Evolutionary conservation across 2,329 filamentous ascomycete genomes (phyloP).

Genomic region (Blumeriella jaapii): DNA sequence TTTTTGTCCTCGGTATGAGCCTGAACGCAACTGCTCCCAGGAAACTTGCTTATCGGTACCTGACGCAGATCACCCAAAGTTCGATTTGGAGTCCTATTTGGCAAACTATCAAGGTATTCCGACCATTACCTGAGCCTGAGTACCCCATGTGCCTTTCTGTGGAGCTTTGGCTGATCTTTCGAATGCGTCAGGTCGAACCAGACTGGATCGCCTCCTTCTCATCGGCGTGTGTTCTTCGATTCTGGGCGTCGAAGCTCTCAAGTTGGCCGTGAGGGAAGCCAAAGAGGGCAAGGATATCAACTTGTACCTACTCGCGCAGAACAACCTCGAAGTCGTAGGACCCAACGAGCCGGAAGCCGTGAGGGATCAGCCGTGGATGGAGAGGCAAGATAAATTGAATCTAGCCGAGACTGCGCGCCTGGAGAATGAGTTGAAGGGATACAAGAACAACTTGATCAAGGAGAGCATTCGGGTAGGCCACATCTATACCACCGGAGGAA

Average conservation of each 20-base stretch:
- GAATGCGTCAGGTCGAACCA: slow-evolving; percentile 56
- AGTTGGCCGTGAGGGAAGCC: slow-evolving; percentile 63
- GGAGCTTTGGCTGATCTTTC: slow-evolving; percentile 4
- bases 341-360: slow-evolving; percentile 57
- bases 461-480: slow-evolving; percentile 76
- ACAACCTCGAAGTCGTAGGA: slow-evolving; percentile 49
- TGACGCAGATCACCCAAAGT: slow-evolving; percentile 57
- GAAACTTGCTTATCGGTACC: no score
- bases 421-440: slow-evolving; percentile 75
- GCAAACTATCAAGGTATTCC: slow-evolving; percentile 82
- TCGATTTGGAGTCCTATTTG: slow-evolving; percentile 86
- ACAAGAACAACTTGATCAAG: slow-evolving; percentile 95
- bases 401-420: slow-evolving; percentile 61
- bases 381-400: slow-evolving; percentile 53
- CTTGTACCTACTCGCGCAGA: slow-evolving; percentile 58
- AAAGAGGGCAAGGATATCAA: slow-evolving; percentile 63
- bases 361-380: slow-evolving; percentile 65
- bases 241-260: slow-evolving; percentile 70
- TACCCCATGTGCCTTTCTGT: no score
- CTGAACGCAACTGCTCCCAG: background rate
- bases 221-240: slow-evolving; percentile 71
- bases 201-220: slow-evolving; percentile 67
- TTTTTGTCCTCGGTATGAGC: slow-evolving; percentile 15
- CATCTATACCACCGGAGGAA: background rate
- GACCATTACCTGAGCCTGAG: no score